Evolutionary conservation across 257 asterid genomes (phyloP).

Genomic region (Capsicum baccatum): DNA sequence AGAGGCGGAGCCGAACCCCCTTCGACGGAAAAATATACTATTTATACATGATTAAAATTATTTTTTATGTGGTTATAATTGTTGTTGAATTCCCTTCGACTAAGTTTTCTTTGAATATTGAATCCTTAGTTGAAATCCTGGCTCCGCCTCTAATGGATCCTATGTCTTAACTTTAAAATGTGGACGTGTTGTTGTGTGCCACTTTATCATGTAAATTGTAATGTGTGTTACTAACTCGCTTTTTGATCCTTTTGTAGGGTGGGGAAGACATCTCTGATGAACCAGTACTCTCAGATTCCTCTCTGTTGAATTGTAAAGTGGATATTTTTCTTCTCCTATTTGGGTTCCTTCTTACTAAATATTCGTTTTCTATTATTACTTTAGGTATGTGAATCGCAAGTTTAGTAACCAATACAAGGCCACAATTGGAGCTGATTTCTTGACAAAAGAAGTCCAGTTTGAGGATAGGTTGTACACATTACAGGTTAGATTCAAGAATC

Average conservation of each 20-base stretch:
- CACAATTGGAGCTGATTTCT: conserved; percentile 61
- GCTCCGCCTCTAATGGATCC: background rate
- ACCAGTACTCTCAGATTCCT: conserved; percentile 41
- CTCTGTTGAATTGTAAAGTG: conserved; percentile 16
- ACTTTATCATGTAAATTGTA: background rate
- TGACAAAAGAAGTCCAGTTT: conserved; percentile 54
- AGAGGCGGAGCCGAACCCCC: no score
- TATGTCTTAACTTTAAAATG: background rate
- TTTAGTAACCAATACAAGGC: conserved; percentile 56
- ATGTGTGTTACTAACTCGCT: background rate
- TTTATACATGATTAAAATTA: no score
- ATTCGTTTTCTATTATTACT: background rate
- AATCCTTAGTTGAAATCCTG: no score
- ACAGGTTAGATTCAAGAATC: conserved; percentile 38
- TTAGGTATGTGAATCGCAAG: conserved; percentile 53
- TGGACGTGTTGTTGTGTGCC: background rate
- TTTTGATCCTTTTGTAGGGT: conserved; percentile 43
- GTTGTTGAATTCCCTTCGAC: no score
- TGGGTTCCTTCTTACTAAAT: conserved; percentile 8
- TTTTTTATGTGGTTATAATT: no score
- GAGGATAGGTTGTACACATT: conserved; percentile 51
- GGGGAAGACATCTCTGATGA: conserved; percentile 62
- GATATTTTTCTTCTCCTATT: background rate
- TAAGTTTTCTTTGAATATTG: no score
- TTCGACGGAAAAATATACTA: no score